Base-by-base conservation (phyloP, 352 stramenopile genomes). In the Thalassiosira exigua region DNA sequence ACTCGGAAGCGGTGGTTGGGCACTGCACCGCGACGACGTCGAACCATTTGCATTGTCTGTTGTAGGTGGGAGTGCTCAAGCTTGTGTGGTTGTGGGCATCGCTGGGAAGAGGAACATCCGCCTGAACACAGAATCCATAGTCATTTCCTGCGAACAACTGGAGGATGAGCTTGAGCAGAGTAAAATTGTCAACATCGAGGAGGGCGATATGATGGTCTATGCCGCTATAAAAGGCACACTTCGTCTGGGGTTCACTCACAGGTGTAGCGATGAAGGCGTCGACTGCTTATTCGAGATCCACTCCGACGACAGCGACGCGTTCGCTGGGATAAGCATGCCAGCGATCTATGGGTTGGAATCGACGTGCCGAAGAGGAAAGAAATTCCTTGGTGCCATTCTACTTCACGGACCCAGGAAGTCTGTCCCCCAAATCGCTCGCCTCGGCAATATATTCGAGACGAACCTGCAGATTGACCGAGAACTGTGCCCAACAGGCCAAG, bases 151-250 rank as follows among this genome's bases (percentile, higher is more conserved):
- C 39, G 4, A 29, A n/a, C 4, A 5, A 3, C 3, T 68, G 27
- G 12, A 68, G 24, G n/a, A 52, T 4, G 58, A 52, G 22, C 17
- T 68, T 17, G 19, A 57, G 4, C 52, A 12, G 3, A 30, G 2
- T 4, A 14, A 56, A 29, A 42, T 68, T 54, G 58, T 68, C 14
- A 52, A 68, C 17, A 4, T 3, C 33, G 58, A 68, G 21, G 33
- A 68, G 58, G 58, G 33, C 33, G 58, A 68, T 32, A 68, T 68
- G 32, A 54, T 68, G 36, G 58, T 68, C 7, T 68, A 58, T 24
- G 36, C 3, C 3, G 39, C 21, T 12, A 58, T 54, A 11, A 30
- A 17, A 4, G 5, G 33, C 4, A 32, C 54, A 4, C 19, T 54
- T 24, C 26, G 33, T 14, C 42, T 68, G 39, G 58, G 58, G 54